A percentile compares a stretch with the other conserved stretches of the same genome.
phyloP scores from a whole-genome alignment of 352 stramenopile genomes.

The Phytophthora macrochlamydospora region DNA sequence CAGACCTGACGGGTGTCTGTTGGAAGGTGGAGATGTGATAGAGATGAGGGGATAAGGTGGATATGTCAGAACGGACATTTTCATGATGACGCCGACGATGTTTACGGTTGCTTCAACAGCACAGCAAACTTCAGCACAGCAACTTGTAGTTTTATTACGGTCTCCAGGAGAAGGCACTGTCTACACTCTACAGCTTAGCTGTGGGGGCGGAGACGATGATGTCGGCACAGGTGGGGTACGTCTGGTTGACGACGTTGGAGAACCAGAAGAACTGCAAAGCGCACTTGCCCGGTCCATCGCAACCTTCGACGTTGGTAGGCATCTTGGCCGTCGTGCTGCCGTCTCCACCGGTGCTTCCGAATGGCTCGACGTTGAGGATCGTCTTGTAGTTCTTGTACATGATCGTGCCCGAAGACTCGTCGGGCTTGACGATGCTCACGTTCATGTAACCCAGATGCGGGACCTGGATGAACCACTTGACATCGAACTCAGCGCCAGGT shows the following conservation, averaged over 20 bases:
- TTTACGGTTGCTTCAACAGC: no score
- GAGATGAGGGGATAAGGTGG: no score
- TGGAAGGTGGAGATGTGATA: no score
- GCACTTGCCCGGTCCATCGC: constrained; percentile 34
- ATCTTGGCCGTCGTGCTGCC: constrained; percentile 37
- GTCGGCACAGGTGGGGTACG: constrained; percentile 36
- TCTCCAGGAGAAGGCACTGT: no score
- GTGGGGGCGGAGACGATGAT: constrained; percentile 20
- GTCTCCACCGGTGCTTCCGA: constrained; percentile 33
- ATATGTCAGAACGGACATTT: not conserved
- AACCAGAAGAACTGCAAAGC: constrained; percentile 39
- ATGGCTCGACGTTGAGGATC: constrained; percentile 37
- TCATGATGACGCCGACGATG: no score
- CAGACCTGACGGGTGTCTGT: not conserved
- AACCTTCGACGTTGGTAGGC: constrained; percentile 39
- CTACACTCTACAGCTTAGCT: no score
- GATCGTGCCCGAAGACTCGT: constrained; percentile 47
- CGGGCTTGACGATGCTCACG: constrained; percentile 59
- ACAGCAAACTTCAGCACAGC: no score
- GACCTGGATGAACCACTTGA: constrained; percentile 49
- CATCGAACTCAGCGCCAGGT: constrained; percentile 19
- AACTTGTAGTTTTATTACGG: no score
- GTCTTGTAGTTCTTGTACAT: constrained; percentile 47
- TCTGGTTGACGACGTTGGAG: constrained; percentile 32
- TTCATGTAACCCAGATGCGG: constrained; percentile 52